phyloP scores from a whole-genome alignment of 2,329 filamentous ascomycete species.

The Rachicladosporium sp. region DNA sequence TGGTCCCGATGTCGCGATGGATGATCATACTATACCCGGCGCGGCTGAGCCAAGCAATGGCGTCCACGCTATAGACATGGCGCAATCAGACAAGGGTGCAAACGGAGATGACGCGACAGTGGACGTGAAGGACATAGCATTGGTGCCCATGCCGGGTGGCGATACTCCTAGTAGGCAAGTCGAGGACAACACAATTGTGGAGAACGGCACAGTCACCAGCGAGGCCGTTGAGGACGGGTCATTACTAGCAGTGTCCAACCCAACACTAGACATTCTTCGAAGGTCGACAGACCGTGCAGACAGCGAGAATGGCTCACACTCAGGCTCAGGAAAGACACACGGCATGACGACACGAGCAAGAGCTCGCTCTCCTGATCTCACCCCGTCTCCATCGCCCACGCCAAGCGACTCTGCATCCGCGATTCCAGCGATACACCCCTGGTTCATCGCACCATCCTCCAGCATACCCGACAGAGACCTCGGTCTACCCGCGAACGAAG shows the following conservation, averaged over 20 bases:
- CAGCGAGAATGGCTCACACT: slow-evolving; percentile 27
- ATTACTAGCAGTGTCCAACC: slow-evolving; percentile 1
- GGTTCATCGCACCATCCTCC: slow-evolving; percentile 54
- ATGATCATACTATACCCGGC: slow-evolving; percentile 3
- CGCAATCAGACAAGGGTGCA: neutral
- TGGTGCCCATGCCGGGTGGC: neutral
- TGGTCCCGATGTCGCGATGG: slow-evolving; percentile 6
- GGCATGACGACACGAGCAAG: slow-evolving; percentile 45
- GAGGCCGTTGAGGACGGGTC: neutral
- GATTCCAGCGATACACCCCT: slow-evolving; percentile 53
- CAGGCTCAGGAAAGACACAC: slow-evolving; percentile 31
- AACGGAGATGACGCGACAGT: neutral
- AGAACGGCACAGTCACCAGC: slow-evolving; percentile 1
- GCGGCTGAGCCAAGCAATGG: slow-evolving; percentile 9
- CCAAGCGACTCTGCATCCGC: slow-evolving; percentile 29
- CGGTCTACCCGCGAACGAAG: slow-evolving; percentile 59
- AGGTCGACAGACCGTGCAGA: slow-evolving; percentile 9
- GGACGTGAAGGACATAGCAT: neutral
- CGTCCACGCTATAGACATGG: slow-evolving; percentile 14
- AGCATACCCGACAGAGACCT: slow-evolving; percentile 56
- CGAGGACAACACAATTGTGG: slow-evolving; percentile 5
- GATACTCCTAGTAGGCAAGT: neutral
- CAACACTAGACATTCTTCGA: slow-evolving; percentile 4
- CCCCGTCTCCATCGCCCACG: slow-evolving; percentile 25
- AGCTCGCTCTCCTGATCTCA: slow-evolving; percentile 29